phyloP scores from a whole-genome alignment of 208 protist genomes.

The Angomonas ambiguus region DNA sequence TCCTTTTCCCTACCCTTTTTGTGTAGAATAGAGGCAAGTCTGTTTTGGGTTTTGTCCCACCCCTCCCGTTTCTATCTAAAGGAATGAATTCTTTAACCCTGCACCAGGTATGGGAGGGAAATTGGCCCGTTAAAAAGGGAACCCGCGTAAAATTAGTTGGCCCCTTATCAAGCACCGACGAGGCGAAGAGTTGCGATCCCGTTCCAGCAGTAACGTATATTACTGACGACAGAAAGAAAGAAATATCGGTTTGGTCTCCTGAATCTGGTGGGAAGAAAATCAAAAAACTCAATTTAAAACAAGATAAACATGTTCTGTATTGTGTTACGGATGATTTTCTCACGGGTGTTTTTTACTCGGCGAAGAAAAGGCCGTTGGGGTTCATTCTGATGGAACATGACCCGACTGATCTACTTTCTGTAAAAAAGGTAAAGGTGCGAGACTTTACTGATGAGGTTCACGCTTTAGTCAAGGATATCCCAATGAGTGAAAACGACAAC shows the following conservation, averaged over 20 bases:
- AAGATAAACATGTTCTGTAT: constrained; percentile 1
- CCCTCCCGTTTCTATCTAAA: not conserved
- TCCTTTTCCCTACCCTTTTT: constrained; percentile 1
- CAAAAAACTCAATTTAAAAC: constrained; percentile 10
- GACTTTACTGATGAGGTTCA: not conserved
- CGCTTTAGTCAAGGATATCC: not conserved
- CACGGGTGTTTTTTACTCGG: constrained; percentile 13
- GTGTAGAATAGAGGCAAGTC: not conserved
- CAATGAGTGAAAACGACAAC: not conserved
- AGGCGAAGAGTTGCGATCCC: not conserved
- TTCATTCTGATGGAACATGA: not conserved
- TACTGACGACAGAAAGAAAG: constrained; percentile 2
- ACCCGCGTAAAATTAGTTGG: not conserved
- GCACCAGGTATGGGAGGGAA: not conserved
- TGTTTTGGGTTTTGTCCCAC: constrained; percentile 3
- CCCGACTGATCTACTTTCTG: not conserved
- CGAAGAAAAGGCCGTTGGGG: not conserved
- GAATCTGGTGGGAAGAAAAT: constrained; percentile 5
- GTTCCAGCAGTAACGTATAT: not conserved
- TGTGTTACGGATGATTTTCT: constrained; percentile 7
- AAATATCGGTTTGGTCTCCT: constrained; percentile 19
- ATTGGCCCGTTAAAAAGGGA: not conserved
- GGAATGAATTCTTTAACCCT: not conserved
- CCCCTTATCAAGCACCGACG: not conserved
- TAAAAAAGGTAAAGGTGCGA: not conserved